Conservation (phyloP, 1,139 yeast genomes). For the Zygosaccharomyces pseudobailii region DNA sequence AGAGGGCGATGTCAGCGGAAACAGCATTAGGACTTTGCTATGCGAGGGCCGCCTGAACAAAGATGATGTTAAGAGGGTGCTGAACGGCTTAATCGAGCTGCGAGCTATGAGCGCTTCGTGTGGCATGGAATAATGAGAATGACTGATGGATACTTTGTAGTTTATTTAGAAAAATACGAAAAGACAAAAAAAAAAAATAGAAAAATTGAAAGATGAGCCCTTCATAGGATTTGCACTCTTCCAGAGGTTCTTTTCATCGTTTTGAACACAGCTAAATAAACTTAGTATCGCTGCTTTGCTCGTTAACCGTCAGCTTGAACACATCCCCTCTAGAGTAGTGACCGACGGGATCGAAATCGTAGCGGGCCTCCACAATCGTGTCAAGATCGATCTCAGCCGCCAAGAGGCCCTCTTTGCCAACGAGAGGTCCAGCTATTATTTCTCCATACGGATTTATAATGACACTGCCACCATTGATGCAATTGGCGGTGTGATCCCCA, state of each 20-base stretch:
- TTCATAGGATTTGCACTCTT: background rate
- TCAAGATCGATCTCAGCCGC: slow-evolving; percentile 37
- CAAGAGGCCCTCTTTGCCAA: slow-evolving; percentile 38
- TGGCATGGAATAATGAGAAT: background rate
- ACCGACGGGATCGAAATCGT: slow-evolving; percentile 39
- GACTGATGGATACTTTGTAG: too few species aligned
- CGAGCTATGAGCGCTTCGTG: background rate
- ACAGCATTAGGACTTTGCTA: slow-evolving; percentile 25
- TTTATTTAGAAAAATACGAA: background rate
- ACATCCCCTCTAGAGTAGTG: slow-evolving; percentile 41
- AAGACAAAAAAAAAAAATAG: background rate
- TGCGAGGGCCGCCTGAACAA: slow-evolving; percentile 28
- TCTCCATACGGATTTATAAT: slow-evolving; percentile 41
- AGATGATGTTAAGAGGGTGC: slow-evolving; percentile 29
- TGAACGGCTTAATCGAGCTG: slow-evolving; percentile 25
- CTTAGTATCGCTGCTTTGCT: slow-evolving; percentile 8
- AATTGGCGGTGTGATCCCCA: slow-evolving; percentile 14
- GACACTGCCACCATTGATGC: slow-evolving; percentile 39
- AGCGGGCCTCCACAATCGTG: slow-evolving; percentile 36
- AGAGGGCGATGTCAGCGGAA: slow-evolving; percentile 9
- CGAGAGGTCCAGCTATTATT: slow-evolving; percentile 40
- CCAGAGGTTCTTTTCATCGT: background rate
- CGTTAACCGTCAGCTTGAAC: slow-evolving; percentile 38
- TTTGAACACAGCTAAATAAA: background rate
- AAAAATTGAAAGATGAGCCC: background rate